Evolutionary conservation across 495 filamentous ascomycete genomes (phyloP), one percentile per base, ranked within the genome.

Genomic region (Lasiosphaeria miniovina): DNA sequence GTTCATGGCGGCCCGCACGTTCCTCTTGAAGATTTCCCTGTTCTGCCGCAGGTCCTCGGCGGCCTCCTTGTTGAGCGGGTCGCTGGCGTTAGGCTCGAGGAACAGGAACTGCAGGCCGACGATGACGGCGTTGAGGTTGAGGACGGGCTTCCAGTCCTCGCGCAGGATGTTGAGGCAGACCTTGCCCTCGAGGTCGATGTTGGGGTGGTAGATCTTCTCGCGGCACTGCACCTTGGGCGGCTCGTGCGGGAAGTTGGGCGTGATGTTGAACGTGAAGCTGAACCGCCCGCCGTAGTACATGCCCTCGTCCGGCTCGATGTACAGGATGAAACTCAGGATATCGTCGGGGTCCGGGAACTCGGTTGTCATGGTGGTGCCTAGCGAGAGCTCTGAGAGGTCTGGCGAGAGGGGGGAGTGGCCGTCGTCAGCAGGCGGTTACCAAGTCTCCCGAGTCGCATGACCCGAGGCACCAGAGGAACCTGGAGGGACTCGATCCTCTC

Each of bases 161-260:
- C 94, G 79, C 67, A 98, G 75, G 60, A 98, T 98, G 71, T 98
- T 98, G 65, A 98, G 74, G 77, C 94, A 98, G 12, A 98, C 91
- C 69, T 98, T 98, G 43, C 94, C 94, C 68, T 98, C 94, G 52
- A 96, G 80, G 71, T 98, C 94, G 73, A 98, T 98, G 73, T 98
- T 98, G 10, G 94, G 94, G 68, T 98, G 94, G 76, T 98, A 98
- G 65, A 98, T 97, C 81, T 96, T 98, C 74, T 98, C 90, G 57
- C 87, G 90, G 75, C 94, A 98, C 71, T 93, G 96, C 65, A 98
- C 95, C 75, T 98, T 98, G 1, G 94, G 94, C 59, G 94, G 93
- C 71, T 98, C 94, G 73, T 98, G 95, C 8, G 94, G 94, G 79
- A 96, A 98, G 77, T 89, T 91, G 66, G 93, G 90, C 70, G 90